Conservation (phyloP, 139 green algal species). For the Coccomyxa sp. region DNA sequence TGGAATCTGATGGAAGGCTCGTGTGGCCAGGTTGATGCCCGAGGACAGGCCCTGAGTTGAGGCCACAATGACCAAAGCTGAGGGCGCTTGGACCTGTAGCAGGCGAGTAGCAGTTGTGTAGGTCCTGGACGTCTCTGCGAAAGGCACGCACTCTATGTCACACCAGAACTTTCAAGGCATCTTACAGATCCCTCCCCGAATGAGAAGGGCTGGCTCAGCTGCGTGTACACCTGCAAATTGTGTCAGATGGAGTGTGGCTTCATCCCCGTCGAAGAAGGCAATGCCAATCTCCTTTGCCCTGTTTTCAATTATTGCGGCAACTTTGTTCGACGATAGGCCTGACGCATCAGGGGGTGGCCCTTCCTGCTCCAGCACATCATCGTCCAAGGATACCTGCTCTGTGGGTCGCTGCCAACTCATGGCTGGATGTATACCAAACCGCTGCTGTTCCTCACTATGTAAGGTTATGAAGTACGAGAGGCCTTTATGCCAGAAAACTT, state of each 20-base stretch:
- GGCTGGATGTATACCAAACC: no score
- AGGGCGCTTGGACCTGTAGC: conserved; percentile 30
- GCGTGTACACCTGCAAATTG: conserved; percentile 49
- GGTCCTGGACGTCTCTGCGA: conserved; percentile 7
- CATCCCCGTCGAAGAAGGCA: conserved; percentile 41
- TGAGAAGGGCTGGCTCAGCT: background rate
- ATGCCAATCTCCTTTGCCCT: conserved; percentile 60
- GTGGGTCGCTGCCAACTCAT: no score
- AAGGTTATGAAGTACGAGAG: no score
- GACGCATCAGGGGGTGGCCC: no score
- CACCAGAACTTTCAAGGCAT: background rate
- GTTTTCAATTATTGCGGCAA: conserved; percentile 62
- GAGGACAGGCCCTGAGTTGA: conserved; percentile 7
- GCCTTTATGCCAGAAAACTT: no score
- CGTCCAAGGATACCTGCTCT: no score
- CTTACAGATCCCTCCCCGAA: background rate
- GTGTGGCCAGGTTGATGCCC: conserved; percentile 32
- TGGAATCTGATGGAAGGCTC: conserved; percentile 15
- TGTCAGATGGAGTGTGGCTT: conserved; percentile 24
- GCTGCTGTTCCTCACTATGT: no score
- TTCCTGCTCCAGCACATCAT: no score
- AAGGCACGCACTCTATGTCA: background rate
- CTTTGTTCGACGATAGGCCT: no score
- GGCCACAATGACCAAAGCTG: conserved; percentile 31
- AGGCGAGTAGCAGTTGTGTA: conserved; percentile 27